Percentiles rank a stretch among this genome's conserved stretches.
phyloP scores from a whole-genome alignment of 805 yeast species.

The Lipomyces lipofer region DNA sequence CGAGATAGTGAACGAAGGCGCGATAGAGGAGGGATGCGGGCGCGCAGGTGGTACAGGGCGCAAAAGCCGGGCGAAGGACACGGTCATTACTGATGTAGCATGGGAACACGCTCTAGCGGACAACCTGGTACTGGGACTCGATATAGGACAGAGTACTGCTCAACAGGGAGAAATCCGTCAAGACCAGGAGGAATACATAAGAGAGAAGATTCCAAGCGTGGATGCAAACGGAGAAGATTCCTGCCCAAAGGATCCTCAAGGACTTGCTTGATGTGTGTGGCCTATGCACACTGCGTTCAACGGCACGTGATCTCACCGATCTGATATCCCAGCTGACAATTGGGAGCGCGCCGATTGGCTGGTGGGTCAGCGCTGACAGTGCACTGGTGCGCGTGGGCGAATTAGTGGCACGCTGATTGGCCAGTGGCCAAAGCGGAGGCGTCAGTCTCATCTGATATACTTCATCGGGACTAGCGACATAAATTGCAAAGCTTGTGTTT shows the following conservation, averaged over 20 bases:
- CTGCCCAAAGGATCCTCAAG: slow-evolving; percentile 6
- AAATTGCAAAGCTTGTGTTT: too few relatives aligned
- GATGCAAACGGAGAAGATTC: not conserved
- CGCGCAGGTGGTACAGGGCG: not conserved
- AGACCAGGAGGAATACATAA: not conserved
- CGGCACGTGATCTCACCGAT: slow-evolving; percentile 16
- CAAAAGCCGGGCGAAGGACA: not conserved
- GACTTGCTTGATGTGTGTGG: too few relatives aligned
- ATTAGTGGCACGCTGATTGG: not conserved
- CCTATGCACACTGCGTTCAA: too few relatives aligned
- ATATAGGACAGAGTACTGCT: too few relatives aligned
- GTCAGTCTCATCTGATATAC: too few relatives aligned
- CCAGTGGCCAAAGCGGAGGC: too few relatives aligned
- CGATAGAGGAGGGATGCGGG: not conserved
- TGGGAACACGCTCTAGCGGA: not conserved
- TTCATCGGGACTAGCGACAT: too few relatives aligned
- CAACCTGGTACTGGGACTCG: not conserved
- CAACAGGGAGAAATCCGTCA: not conserved
- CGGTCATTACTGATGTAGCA: slow-evolving; percentile 3
- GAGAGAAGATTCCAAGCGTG: not conserved
- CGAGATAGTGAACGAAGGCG: not conserved
- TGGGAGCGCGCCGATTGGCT: slow-evolving; percentile 17
- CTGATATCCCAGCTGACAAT: slow-evolving; percentile 11
- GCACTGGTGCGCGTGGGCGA: not conserved
- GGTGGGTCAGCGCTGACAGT: not conserved